phyloP scores from a whole-genome alignment of 2,329 filamentous ascomycete species.

The Diaporthe australafricana region DNA sequence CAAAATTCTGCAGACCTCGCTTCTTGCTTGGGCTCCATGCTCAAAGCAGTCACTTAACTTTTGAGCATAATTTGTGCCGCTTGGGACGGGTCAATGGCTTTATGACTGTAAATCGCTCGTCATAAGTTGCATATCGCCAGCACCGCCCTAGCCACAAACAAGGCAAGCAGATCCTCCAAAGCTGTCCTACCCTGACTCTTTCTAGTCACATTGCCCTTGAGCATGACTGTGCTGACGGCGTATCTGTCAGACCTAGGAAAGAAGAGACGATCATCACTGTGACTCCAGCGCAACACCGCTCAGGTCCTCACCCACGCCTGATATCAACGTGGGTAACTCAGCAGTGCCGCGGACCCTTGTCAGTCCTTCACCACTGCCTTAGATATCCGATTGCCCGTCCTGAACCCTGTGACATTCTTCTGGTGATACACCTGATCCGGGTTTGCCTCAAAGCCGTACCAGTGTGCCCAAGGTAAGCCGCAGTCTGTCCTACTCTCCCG shows the following conservation, averaged over 20 bases:
- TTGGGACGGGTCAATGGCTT: neutral
- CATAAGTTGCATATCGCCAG: neutral
- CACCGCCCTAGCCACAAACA: neutral
- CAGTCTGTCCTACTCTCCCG: neutral
- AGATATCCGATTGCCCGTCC: neutral
- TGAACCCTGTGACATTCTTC: neutral
- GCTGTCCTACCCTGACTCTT: neutral
- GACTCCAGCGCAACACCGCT: neutral
- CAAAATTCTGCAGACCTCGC: neutral
- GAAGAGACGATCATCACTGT: neutral
- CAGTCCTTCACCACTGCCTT: neutral
- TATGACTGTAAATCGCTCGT: neutral
- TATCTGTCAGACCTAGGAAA: neutral
- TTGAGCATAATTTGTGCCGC: neutral
- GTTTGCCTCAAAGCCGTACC: neutral
- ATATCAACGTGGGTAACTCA: neutral
- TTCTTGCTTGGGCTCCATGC: neutral
- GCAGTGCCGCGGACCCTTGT: neutral
- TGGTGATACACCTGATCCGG: neutral
- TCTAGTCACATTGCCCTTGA: neutral
- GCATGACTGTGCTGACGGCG: neutral
- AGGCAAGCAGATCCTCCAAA: neutral
- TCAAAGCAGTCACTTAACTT: neutral
- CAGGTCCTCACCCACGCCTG: neutral
- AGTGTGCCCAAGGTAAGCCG: constrained; percentile 7